These are phyloP conservation scores for Pythium coloratum DNA, from an alignment of 352 stramenopile genomes.

Conservation along the genomic window DNA sequence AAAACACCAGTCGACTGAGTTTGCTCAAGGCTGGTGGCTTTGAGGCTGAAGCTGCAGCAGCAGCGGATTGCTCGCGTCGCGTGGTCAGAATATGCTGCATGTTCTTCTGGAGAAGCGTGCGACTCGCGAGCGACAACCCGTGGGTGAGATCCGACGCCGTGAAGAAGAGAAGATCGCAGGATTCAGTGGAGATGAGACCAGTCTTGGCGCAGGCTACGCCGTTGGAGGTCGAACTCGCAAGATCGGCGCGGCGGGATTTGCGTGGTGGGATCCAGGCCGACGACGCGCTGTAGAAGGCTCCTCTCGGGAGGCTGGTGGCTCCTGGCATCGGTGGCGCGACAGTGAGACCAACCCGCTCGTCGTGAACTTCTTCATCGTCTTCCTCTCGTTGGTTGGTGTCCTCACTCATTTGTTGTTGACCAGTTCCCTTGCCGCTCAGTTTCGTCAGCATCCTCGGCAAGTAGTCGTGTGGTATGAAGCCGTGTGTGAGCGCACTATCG, in stretches of 20 bases:
- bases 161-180: constrained; percentile 56
- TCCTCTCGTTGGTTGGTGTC: background rate
- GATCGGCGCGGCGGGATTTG: constrained; percentile 26
- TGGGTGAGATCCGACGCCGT: constrained; percentile 38
- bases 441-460: constrained; percentile 22
- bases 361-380: background rate
- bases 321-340: background rate
- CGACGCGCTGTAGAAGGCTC: constrained; percentile 51
- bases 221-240: constrained; percentile 19
- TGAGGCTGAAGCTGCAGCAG: background rate
- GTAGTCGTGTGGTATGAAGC: constrained; percentile 47
- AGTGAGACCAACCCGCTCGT: background rate
- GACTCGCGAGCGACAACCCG: constrained; percentile 37
- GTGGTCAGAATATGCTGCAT: constrained; percentile 22
- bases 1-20: constrained; percentile 13
- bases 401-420: background rate
- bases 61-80: background rate
- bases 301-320: constrained; percentile 25
- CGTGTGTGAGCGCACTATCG: constrained; percentile 50
- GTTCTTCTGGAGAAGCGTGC: constrained; percentile 41
- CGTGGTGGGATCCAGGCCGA: constrained; percentile 54
- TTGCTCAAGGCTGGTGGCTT: background rate
- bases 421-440: constrained; percentile 6
- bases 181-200: constrained; percentile 38
- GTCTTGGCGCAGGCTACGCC: constrained; percentile 44